Evolutionary conservation across 1,284 basidiomycete species (phyloP).

Genomic region (Austropuccinia psidii): DNA sequence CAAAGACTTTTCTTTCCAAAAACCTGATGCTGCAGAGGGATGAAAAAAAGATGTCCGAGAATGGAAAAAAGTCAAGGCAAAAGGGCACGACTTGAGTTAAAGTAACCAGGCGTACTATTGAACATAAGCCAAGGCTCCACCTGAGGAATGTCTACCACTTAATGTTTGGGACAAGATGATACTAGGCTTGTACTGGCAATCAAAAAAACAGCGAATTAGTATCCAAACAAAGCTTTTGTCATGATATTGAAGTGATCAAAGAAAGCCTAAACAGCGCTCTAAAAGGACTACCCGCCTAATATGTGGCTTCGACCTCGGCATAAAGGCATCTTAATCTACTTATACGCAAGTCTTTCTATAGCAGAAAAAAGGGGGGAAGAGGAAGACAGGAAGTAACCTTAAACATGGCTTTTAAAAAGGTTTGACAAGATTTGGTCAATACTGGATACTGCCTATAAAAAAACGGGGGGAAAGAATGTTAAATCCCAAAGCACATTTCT

Average conservation of each 20-base stretch:
- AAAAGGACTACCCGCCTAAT: neutral
- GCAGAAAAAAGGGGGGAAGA: neutral
- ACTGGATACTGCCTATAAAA: slow-evolving; percentile 66
- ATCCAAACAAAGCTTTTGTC: neutral
- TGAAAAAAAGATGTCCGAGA: slow-evolving; percentile 31
- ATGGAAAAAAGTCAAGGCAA: slow-evolving; percentile 47
- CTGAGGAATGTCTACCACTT: slow-evolving; percentile 61
- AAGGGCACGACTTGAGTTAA: neutral
- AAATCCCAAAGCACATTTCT: neutral
- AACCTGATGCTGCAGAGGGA: slow-evolving; percentile 40
- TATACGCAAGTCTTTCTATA: neutral
- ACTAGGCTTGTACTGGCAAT: slow-evolving; percentile 75
- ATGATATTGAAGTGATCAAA: neutral
- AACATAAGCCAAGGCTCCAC: slow-evolving; percentile 76
- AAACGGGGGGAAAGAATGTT: neutral
- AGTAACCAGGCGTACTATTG: slow-evolving; percentile 57
- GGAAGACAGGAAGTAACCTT: slow-evolving; percentile 53
- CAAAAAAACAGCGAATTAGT: slow-evolving; percentile 38
- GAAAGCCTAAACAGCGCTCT: neutral
- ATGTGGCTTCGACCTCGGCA: no score
- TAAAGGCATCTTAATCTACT: neutral
- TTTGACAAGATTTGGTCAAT: slow-evolving; percentile 80
- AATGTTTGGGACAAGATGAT: slow-evolving; percentile 68
- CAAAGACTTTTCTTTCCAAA: slow-evolving; percentile 50
- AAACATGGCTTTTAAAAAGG: slow-evolving; percentile 77